Percentiles rank a stretch among this genome's conserved stretches.
phyloP scores from a whole-genome alignment of 2,329 filamentous ascomycete genomes.

The Beauveria rudraprayagi region DNA sequence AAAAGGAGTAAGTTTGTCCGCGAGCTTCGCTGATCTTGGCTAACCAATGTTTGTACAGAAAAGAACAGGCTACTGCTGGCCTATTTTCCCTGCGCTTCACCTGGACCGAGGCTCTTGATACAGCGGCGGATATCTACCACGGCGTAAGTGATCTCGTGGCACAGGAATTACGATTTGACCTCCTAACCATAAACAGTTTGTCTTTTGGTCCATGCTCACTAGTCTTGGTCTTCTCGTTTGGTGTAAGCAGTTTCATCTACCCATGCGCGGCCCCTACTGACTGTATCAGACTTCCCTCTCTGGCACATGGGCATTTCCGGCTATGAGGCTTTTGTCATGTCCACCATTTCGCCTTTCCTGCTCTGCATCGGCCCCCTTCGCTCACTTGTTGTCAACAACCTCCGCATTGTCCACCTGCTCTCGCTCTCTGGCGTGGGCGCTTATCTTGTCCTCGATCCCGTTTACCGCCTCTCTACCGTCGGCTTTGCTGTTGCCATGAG shows the following conservation, averaged over 20 bases:
- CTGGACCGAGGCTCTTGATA: constrained; percentile 68
- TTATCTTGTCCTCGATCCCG: constrained; percentile 67
- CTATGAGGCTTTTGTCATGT: constrained; percentile 85
- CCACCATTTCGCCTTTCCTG: constrained; percentile 70
- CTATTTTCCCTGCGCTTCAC: constrained; percentile 66
- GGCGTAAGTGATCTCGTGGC: constrained; percentile 52
- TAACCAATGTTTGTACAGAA: constrained; percentile 42
- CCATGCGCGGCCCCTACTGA: not conserved
- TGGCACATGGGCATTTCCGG: constrained; percentile 99
- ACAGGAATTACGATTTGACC: not conserved
- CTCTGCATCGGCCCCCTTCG: constrained; percentile 65
- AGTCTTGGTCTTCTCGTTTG: constrained; percentile 83
- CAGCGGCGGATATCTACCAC: constrained; percentile 81
- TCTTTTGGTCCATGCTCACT: constrained; percentile 93
- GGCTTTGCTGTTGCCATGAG: constrained; percentile 73
- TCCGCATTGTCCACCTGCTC: constrained; percentile 64
- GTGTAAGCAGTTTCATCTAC: constrained; percentile 56
- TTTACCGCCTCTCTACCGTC: constrained; percentile 69
- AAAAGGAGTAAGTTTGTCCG: constrained; percentile 61
- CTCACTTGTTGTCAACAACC: constrained; percentile 57
- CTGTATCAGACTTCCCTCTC: constrained; percentile 69
- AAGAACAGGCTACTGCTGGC: constrained; percentile 63
- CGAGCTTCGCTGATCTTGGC: not conserved
- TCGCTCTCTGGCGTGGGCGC: constrained; percentile 73
- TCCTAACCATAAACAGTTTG: constrained; percentile 49